Percentiles rank a stretch among this genome's conserved stretches.
These are phyloP conservation scores for Alternaria atra DNA, from an alignment of 2,329 filamentous ascomycete species.

Conservation along the genomic window DNA sequence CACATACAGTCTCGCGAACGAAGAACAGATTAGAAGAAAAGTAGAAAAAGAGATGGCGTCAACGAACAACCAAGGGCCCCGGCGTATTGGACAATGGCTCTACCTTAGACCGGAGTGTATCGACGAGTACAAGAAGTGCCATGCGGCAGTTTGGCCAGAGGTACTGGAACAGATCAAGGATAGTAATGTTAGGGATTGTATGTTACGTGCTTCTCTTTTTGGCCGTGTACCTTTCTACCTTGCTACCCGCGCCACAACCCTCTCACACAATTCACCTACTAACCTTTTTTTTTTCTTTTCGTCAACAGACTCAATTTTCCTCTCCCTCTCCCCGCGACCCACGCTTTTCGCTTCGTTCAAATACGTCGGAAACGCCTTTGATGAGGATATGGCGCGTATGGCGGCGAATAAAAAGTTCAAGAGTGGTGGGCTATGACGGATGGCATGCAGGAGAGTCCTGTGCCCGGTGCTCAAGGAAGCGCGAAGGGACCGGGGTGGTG, in stretches of 20 bases:
- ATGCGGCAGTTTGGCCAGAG: constrained; percentile 79
- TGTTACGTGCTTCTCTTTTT: constrained; percentile 53
- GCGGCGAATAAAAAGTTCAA: constrained; percentile 72
- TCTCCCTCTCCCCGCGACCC: constrained; percentile 65
- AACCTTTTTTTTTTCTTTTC: neutral
- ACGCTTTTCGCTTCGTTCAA: constrained; percentile 81
- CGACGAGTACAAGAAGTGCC: constrained; percentile 76
- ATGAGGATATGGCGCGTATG: constrained; percentile 80
- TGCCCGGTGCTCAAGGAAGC: constrained; percentile 57
- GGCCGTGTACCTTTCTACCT: neutral
- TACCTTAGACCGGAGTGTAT: constrained; percentile 73
- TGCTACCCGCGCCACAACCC: neutral
- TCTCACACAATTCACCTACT: neutral
- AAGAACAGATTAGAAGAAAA: neutral
- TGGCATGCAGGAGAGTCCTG: constrained; percentile 70
- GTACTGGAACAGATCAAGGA: constrained; percentile 78
- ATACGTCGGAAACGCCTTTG: constrained; percentile 77
- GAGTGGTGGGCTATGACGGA: constrained; percentile 88
- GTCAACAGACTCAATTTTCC: constrained; percentile 70
- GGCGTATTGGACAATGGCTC: constrained; percentile 75
- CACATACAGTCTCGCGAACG: neutral
- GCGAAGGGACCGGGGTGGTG: constrained; percentile 64
- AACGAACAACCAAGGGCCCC: constrained; percentile 34
- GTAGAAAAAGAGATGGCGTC: neutral
- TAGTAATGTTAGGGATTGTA: constrained; percentile 75